These are phyloP conservation scores for Hypericum perforatum DNA, from an alignment of 345 rosid species.

Conservation along the genomic window DNA sequence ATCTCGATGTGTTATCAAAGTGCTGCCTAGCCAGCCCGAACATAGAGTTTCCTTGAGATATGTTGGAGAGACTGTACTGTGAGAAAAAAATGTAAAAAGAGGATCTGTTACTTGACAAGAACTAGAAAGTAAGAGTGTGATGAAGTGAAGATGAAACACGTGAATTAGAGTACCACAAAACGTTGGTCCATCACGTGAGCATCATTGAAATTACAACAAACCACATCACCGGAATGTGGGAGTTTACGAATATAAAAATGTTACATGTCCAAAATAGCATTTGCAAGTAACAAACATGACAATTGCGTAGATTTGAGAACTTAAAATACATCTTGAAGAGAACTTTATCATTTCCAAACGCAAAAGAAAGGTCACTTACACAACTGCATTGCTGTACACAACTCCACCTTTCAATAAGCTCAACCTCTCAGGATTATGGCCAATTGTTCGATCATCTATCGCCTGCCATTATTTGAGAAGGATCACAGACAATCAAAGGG, in stretches of 20 bases:
- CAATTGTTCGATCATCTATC: conserved; percentile 50
- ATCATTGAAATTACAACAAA: too few species aligned
- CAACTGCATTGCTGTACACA: conserved; percentile 48
- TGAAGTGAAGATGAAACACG: too few species aligned
- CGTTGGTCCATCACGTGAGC: too few species aligned
- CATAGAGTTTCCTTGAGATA: conserved; percentile 50
- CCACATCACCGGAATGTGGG: too few species aligned
- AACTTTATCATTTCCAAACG: not conserved
- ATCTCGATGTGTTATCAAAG: conserved; percentile 34
- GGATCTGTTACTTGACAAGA: conserved; percentile 3
- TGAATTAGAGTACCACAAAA: too few species aligned
- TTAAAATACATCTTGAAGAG: too few species aligned
- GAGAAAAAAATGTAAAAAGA: conserved; percentile 12
- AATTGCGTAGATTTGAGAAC: too few species aligned
- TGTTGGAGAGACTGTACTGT: conserved; percentile 53
- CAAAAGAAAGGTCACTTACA: conserved; percentile 28
- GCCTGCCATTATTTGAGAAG: conserved; percentile 29
- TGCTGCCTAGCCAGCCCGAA: conserved; percentile 49
- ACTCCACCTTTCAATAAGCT: conserved; percentile 54
- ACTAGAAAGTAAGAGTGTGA: not conserved
- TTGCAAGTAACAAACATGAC: too few species aligned
- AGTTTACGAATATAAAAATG: too few species aligned
- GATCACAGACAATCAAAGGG: not conserved
- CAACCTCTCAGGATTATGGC: conserved; percentile 55
- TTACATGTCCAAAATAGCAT: too few species aligned